Base-by-base conservation (phyloP, 164 flowering plant species). In the Dillenia turbinata region DNA sequence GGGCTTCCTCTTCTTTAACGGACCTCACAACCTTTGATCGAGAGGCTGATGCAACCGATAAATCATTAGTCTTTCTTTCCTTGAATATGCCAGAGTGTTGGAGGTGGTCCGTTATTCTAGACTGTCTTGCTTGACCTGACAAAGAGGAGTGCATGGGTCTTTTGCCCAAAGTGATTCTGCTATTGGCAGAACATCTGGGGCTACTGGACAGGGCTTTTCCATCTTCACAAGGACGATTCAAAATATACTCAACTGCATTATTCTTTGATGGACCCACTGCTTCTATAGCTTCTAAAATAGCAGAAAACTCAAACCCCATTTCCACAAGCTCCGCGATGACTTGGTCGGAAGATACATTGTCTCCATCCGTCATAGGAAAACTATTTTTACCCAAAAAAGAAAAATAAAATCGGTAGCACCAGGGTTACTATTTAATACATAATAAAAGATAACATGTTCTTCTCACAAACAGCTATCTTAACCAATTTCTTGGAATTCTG, bases 261-360 rank as follows among this genome's bases (percentile, higher is more conserved):
- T 82, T 73, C 26, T 83, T 44, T 17, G 83, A 77, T 56, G 85
- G 77, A 44, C 97, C 97, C 10, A 81, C 89, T 7, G 72, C 75
- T 61, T 82, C 66, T 63, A 85, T 64, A 47, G 92, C 97, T 69
- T 82, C 81, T 24, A 59, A 56, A 52, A 69, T 78, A 47, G 46
- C 57, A 49, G 80, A 69, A 45, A 66, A 54, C 40, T 85, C 85
- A 73, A 86, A 90, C 17, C 93, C 93, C 93, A 87, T 87, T 52
- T 84, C 87, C 40, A 81, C 46, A 56, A 91, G 72, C 52, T 76
- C 73, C 4, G 78, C 76, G 44, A 81, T 69, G 51, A 81, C 77
- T 67, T 75, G 71, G 47, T 79, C 81, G 2, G 79, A 67, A 26
- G 71, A 59, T 22, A 64, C 46, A 52, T 44, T 17, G 16, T 59